phyloP scores from a whole-genome alignment of 148 eudicot species.

The Cornus florida region DNA sequence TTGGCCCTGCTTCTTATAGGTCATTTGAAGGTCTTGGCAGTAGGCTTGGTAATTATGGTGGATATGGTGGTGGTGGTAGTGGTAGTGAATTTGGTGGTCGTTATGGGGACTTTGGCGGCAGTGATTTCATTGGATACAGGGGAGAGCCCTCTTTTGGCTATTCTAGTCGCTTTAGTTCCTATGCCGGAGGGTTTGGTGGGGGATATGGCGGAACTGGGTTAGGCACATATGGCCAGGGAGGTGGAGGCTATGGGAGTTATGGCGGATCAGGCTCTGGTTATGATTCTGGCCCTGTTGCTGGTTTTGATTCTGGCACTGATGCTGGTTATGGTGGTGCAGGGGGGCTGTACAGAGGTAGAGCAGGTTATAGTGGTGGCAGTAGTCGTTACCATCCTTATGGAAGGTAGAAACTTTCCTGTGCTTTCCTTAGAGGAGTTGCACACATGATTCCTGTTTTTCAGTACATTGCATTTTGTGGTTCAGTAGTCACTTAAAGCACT shows the following conservation, averaged over 20 bases:
- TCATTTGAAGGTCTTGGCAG: conserved; percentile 24
- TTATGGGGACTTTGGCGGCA: conserved; percentile 27
- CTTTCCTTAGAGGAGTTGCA: conserved; percentile 11
- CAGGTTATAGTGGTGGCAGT: conserved; percentile 38
- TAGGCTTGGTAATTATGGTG: conserved; percentile 33
- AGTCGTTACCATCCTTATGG: conserved; percentile 37
- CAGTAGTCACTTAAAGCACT: conserved; percentile 1
- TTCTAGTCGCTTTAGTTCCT: conserved; percentile 39
- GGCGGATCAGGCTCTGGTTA: conserved; percentile 27
- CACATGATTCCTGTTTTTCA: conserved; percentile 2
- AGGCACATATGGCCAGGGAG: conserved; percentile 30
- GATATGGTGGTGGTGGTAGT: conserved; percentile 28
- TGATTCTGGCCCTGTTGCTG: conserved; percentile 29
- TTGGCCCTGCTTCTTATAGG: conserved; percentile 38
- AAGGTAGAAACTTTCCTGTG: conserved; percentile 27
- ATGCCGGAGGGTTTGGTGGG: conserved; percentile 25
- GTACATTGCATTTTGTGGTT: conserved; percentile 17
- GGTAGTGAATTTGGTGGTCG: conserved; percentile 28
- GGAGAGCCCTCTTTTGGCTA: conserved; percentile 36
- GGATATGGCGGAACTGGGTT: conserved; percentile 34
- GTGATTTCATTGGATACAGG: conserved; percentile 29
- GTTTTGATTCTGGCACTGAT: conserved; percentile 25
- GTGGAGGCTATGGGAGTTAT: conserved; percentile 33
- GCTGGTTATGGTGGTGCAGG: conserved; percentile 34
- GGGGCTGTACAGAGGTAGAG: conserved; percentile 32